Base-by-base conservation (phyloP, 2,329 filamentous ascomycete species). In the Cladobotryum mycophilum region DNA sequence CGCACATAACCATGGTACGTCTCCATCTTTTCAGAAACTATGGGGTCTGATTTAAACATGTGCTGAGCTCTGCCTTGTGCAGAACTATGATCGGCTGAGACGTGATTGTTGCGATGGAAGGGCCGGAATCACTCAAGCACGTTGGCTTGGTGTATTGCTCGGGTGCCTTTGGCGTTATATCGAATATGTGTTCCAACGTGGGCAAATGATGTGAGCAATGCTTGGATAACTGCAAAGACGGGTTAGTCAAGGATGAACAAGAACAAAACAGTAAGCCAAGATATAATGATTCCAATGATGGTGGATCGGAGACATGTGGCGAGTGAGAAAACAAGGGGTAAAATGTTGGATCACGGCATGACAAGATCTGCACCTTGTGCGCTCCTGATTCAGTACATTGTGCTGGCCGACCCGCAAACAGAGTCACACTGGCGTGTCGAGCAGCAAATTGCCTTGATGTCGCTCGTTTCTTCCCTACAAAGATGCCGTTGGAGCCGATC, bases 1-100 rank as follows among this genome's bases (percentile, higher is more conserved):
- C 91, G 88, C 64, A 99, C 91, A 67, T 89, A 87, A 55, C 93
- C 93, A 74, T 92, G 81, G 67, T 97, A 99, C 43, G 93, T 99
- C 75, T 99, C 93, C 92, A 97, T 97, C 63, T 67, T 75, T 58
- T 64, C 52, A 25, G 52, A 53, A 14, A 48, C 45, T 37, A 47
- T 47, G 22, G 52, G 44, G 4, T 51, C 48, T 12, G 52, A 17
- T 41, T 53, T 53, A 41, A 46, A 53, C 48, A 51, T 53, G 45
- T 53, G 52, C 34, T n/a, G 36, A 34, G 17, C 33, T 44, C 47
- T 43, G 45, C 37, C 7, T 17, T 15, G n/a, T 17, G 52, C 38
- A 38, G 38, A 33, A 30, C n/a, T 12, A 33, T 13, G 36, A 36
- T 9, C 20, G 20, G 12, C 17, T 34, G 7, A 14, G 17, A 44